phyloP scores from a whole-genome alignment of 441 rosid genomes.

The Adansonia gregorii region DNA sequence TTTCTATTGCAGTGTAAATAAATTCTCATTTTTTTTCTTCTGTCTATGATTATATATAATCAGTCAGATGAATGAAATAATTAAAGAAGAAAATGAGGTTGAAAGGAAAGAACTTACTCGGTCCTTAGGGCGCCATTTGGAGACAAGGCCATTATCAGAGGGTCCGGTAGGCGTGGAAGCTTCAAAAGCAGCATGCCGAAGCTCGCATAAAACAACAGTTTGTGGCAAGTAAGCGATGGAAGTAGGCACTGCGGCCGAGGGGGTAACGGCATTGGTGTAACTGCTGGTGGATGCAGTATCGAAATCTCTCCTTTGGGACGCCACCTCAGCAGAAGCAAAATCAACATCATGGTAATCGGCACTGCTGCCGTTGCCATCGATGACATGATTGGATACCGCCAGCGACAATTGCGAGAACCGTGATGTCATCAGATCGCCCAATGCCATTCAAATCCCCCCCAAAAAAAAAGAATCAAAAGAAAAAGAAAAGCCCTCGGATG shows the following conservation, averaged over 20 bases:
- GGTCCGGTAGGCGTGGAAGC: conserved; percentile 72
- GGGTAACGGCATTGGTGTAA: conserved; percentile 51
- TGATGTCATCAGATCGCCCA: conserved; percentile 89
- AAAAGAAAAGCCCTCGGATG: conserved; percentile 19
- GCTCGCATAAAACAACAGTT: conserved; percentile 79
- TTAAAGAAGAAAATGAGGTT: neutral
- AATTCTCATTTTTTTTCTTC: neutral
- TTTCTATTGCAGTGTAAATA: neutral
- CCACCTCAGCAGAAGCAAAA: conserved; percentile 46
- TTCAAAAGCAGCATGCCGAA: conserved; percentile 87
- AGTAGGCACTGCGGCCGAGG: conserved; percentile 44
- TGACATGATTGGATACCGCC: conserved; percentile 53
- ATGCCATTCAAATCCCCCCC: conserved; percentile 69
- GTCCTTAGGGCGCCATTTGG: conserved; percentile 96
- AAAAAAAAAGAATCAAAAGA: conserved; percentile 7
- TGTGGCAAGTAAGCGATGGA: conserved; percentile 92
- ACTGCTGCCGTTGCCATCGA: conserved; percentile 7
- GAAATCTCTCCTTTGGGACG: conserved; percentile 65
- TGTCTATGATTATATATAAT: conserved; percentile 1
- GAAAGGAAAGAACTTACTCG: conserved; percentile 58
- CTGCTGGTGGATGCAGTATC: conserved; percentile 72
- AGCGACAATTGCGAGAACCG: conserved; percentile 79
- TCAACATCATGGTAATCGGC: conserved; percentile 57
- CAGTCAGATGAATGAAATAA: neutral
- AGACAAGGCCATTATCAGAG: conserved; percentile 65